phyloP scores from a whole-genome alignment of 176 grass and related monocot genomes.

The Oryza australiensis region DNA sequence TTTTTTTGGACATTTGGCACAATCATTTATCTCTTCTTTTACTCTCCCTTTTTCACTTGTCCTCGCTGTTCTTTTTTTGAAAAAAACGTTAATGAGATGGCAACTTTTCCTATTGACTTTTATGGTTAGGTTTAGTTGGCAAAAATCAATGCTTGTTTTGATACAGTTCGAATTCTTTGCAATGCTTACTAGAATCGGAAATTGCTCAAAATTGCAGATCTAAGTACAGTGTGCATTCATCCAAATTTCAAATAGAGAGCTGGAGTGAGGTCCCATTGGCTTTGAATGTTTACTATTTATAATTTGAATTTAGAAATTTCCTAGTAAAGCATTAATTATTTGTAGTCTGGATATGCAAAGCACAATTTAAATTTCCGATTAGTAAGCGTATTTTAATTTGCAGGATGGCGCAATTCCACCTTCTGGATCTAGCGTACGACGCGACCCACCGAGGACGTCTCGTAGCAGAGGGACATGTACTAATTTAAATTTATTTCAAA shows the following conservation, averaged over 20 bases:
- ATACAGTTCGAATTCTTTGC: no score
- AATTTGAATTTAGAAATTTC: not conserved
- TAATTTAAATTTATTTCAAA: no score
- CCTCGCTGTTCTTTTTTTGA: not conserved
- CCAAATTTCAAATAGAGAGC: not conserved
- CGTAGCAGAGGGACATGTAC: no score
- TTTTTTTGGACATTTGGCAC: not conserved
- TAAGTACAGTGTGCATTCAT: not conserved
- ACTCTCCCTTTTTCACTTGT: not conserved
- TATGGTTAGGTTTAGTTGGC: not conserved
- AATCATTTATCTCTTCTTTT: not conserved
- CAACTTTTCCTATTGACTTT: not conserved
- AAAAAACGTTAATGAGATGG: no score
- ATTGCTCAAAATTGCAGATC: not conserved
- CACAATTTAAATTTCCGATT: no score
- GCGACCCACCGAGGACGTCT: no score
- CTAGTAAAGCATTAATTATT: not conserved
- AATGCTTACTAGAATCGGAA: not conserved
- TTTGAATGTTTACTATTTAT: not conserved
- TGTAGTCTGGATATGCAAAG: no score
- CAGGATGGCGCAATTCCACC: no score
- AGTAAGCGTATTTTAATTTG: no score
- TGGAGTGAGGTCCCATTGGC: not conserved
- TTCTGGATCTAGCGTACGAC: no score
- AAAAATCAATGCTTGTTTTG: no score